A percentile compares a stretch with the other conserved stretches of the same genome.
Conservation (phyloP, 2,329 filamentous ascomycete species). For the Zalaria sp. region DNA sequence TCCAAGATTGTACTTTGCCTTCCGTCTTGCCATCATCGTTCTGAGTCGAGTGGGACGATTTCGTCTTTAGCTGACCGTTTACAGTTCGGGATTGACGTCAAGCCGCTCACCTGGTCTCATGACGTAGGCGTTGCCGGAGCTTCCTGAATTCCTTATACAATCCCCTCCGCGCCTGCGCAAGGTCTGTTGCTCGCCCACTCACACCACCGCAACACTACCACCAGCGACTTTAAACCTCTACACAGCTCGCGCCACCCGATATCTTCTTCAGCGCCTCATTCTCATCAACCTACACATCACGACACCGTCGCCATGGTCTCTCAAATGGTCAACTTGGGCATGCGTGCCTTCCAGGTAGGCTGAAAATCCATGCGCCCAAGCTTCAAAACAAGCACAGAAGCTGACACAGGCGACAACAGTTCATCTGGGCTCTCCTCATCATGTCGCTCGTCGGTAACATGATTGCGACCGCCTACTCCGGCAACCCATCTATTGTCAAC, state of each 20-base stretch:
- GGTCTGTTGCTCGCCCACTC: too few species aligned
- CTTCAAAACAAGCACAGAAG: too few species aligned
- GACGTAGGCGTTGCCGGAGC: too few species aligned
- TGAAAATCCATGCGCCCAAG: too few species aligned
- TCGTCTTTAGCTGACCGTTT: too few species aligned
- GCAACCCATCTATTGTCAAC: slow-evolving; percentile 44
- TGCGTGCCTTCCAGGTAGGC: slow-evolving; percentile 15
- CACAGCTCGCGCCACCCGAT: neutral
- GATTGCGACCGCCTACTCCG: slow-evolving; percentile 36
- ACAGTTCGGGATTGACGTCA: too few species aligned
- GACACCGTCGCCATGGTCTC: slow-evolving; percentile 6
- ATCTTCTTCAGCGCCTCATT: slow-evolving; percentile 1
- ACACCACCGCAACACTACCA: neutral
- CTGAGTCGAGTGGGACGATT: too few species aligned
- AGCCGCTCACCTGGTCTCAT: too few species aligned
- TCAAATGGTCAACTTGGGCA: slow-evolving; percentile 12
- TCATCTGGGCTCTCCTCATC: slow-evolving; percentile 45
- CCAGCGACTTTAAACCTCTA: neutral
- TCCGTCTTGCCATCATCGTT: too few species aligned
- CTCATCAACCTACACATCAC: slow-evolving; percentile 2
- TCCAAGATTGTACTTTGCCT: too few species aligned
- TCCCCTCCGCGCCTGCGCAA: too few species aligned
- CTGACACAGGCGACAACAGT: slow-evolving; percentile 23
- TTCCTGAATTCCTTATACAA: too few species aligned
- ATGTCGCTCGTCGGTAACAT: slow-evolving; percentile 50